phyloP scores from a whole-genome alignment of 306 rosid species.

The Castanea crenata region DNA sequence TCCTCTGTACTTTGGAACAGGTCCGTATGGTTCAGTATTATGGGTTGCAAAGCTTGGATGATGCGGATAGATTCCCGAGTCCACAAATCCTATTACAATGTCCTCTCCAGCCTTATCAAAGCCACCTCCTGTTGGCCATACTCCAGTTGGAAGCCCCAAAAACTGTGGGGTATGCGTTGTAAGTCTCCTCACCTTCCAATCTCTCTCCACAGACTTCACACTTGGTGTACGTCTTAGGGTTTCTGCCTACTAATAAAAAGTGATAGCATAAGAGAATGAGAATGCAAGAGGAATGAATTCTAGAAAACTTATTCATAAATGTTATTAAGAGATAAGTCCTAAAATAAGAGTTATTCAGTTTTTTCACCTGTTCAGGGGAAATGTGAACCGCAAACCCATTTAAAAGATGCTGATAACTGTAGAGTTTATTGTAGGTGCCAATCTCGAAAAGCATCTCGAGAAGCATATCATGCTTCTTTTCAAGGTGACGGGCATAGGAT shows the following conservation, averaged over 20 bases:
- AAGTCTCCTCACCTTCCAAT: constrained; percentile 91
- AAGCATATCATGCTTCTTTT: constrained; percentile 86
- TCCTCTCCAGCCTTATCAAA: constrained; percentile 97
- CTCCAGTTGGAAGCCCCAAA: constrained; percentile 99
- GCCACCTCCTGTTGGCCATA: constrained; percentile 99
- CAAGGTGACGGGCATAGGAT: constrained; percentile 89
- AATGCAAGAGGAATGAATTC: constrained; percentile 24
- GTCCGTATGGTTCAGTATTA: constrained; percentile 73
- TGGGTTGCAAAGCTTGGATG: constrained; percentile 89
- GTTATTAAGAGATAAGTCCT: constrained; percentile 8
- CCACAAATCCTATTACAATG: constrained; percentile 95
- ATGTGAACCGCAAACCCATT: constrained; percentile 96
- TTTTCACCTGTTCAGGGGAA: constrained; percentile 91
- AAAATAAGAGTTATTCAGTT: constrained; percentile 28
- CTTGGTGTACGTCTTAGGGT: constrained; percentile 76
- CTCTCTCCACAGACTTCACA: constrained; percentile 88
- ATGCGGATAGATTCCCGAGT: constrained; percentile 88
- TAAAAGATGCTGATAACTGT: constrained; percentile 91
- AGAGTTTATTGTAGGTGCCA: constrained; percentile 81
- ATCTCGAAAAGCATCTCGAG: constrained; percentile 79
- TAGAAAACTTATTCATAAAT: constrained; percentile 9
- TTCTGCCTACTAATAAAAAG: constrained; percentile 92
- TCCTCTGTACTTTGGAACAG: constrained; percentile 81
- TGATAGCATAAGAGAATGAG: constrained; percentile 36
- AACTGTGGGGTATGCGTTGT: constrained; percentile 98